Evolutionary conservation across 345 rosid genomes (phyloP).

Genomic region (Turnera subulata): DNA sequence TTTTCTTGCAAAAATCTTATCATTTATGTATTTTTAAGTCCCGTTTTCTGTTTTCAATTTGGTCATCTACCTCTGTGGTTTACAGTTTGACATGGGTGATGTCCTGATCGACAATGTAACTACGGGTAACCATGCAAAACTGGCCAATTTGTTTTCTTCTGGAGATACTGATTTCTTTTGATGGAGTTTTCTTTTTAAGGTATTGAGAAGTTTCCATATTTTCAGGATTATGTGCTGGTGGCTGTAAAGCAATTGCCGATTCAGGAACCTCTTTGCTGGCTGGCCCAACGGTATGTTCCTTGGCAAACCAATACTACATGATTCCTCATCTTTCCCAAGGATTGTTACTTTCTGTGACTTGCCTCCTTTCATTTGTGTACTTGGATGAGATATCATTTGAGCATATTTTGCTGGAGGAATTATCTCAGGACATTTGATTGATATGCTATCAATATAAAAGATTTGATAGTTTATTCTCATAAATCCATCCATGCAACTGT

Average conservation of each 20-base stretch:
- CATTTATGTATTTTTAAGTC: neutral
- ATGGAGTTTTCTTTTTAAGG: neutral
- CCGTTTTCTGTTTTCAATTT: neutral
- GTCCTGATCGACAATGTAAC: slow-evolving; percentile 18
- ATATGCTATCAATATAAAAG: no score
- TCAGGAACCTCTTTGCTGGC: slow-evolving; percentile 35
- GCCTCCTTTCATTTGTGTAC: neutral
- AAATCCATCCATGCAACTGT: no score
- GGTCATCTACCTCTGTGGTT: slow-evolving; percentile 1
- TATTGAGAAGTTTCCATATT: slow-evolving; percentile 1
- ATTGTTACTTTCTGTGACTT: neutral
- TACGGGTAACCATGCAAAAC: slow-evolving; percentile 17
- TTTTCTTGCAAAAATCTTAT: neutral
- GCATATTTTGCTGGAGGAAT: no score
- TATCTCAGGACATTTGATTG: no score
- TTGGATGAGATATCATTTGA: neutral
- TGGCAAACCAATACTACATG: neutral
- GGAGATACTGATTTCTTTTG: neutral
- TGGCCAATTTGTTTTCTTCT: neutral
- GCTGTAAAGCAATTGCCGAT: slow-evolving; percentile 34
- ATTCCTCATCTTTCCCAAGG: neutral
- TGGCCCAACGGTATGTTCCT: slow-evolving; percentile 21
- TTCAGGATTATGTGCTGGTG: slow-evolving; percentile 28
- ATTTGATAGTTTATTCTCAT: no score
- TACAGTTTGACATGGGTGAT: slow-evolving; percentile 29